Conservation (phyloP, 2,329 filamentous ascomycete genomes). For the Xylaria sp. region DNA sequence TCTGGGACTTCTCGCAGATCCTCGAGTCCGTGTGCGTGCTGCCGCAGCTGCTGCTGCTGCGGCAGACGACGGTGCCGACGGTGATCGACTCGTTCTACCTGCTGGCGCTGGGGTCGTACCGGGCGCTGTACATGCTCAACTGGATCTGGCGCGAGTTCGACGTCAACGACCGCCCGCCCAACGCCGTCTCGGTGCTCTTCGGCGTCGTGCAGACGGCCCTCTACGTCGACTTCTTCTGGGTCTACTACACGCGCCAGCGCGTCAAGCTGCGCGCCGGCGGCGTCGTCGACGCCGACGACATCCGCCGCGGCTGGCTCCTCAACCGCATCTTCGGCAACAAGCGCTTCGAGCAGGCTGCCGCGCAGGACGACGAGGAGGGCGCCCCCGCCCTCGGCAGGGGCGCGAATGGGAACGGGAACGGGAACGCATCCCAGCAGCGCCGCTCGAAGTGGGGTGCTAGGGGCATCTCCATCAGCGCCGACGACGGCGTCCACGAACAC, state of each 20-base stretch:
- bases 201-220: conserved; percentile 87
- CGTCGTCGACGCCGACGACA: conserved; percentile 86
- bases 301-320: conserved; percentile 83
- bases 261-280: conserved; percentile 91
- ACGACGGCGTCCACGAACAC: conserved; percentile 59
- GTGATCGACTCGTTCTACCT: conserved; percentile 98
- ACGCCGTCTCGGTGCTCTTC: conserved; percentile 79
- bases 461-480: conserved; percentile 68
- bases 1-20: conserved; percentile 88
- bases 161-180: conserved; percentile 59
- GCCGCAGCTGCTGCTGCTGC: conserved; percentile 86
- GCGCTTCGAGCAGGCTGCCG: conserved; percentile 52
- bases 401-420: conserved; percentile 26
- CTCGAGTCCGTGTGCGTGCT: conserved; percentile 90
- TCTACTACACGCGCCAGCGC: conserved; percentile 90
- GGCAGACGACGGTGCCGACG: conserved; percentile 93
- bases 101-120: conserved; percentile 82
- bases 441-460: conserved; percentile 64
- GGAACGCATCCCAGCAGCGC: conserved; percentile 34
- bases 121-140: conserved; percentile 86
- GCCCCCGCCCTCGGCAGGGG: conserved; percentile 49
- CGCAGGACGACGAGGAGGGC: conserved; percentile 64
- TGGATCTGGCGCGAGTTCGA: conserved; percentile 77
- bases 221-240: conserved; percentile 94
- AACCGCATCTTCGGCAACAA: conserved; percentile 71